phyloP scores from a whole-genome alignment of 2,329 filamentous ascomycete species.

The Cordyceps tenuipes region DNA sequence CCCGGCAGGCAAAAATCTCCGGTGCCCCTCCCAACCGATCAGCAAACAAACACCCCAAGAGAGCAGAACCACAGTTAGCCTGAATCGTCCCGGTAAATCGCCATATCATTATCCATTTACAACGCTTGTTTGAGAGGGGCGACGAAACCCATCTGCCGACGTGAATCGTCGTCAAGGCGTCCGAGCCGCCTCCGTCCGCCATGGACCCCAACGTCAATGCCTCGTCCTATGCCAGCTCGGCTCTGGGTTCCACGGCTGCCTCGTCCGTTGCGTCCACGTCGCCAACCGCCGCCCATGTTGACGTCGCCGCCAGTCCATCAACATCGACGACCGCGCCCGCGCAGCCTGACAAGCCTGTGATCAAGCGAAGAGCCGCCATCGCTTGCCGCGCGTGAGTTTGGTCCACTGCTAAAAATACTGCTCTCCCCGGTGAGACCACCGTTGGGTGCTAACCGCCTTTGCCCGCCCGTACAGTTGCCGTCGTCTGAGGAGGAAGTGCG shows the following conservation, averaged over 20 bases:
- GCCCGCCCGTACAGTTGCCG: slow-evolving; percentile 35
- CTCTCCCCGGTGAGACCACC: neutral
- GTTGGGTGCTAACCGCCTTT: neutral
- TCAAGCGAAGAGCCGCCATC: slow-evolving; percentile 43
- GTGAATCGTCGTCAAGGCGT: neutral
- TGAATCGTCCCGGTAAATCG: neutral
- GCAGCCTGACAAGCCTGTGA: slow-evolving; percentile 16
- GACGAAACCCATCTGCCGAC: neutral
- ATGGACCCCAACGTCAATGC: slow-evolving; percentile 7
- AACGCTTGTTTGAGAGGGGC: neutral
- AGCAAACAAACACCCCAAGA: neutral
- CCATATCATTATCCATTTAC: neutral
- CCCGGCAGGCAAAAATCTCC: slow-evolving; percentile 5
- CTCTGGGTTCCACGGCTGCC: neutral
- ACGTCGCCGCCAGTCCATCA: slow-evolving; percentile 1
- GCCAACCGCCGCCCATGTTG: slow-evolving; percentile 5
- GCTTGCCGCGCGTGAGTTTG: slow-evolving; percentile 42
- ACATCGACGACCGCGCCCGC: neutral
- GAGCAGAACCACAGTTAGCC: slow-evolving; percentile 5
- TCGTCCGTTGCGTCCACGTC: slow-evolving; percentile 8
- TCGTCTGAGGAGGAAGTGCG: slow-evolving; percentile 48
- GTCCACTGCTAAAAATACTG: neutral
- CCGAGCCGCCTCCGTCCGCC: neutral
- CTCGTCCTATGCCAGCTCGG: neutral
- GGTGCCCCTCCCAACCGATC: slow-evolving; percentile 1